These are phyloP conservation scores for Penicillium psychrofluorescens DNA, from an alignment of 495 filamentous ascomycete species.

Conservation along the genomic window DNA sequence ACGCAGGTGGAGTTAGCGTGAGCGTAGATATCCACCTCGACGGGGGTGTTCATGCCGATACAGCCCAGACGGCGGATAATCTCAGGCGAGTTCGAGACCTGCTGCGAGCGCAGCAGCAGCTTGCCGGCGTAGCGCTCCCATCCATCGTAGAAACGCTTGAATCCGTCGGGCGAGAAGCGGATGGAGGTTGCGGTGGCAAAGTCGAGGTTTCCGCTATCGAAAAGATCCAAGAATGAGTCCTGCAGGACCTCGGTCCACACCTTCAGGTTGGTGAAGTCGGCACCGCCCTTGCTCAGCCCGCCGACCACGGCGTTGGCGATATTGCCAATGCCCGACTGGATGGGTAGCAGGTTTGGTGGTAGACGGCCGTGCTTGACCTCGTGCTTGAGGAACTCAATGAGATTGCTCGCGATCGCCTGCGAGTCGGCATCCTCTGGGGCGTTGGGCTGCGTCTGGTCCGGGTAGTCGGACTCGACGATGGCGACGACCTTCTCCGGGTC, in stretches of 20 bases:
- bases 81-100: constrained; percentile 88
- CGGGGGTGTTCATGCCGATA: constrained; percentile 94
- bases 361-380: constrained; percentile 73
- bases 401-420: constrained; percentile 64
- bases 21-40: constrained; percentile 91
- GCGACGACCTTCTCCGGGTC: constrained; percentile 85
- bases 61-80: constrained; percentile 84
- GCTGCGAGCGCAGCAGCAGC: constrained; percentile 79
- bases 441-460: constrained; percentile 74
- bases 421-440: constrained; percentile 66
- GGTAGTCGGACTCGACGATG: constrained; percentile 77
- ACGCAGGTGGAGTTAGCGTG: constrained; percentile 90
- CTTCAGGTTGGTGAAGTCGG: constrained; percentile 79
- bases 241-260: constrained; percentile 95
- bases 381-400: constrained; percentile 83
- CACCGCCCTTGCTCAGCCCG: constrained; percentile 64
- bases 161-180: constrained; percentile 85
- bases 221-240: constrained; percentile 89
- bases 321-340: constrained; percentile 89
- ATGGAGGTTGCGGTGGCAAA: constrained; percentile 90
- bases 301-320: constrained; percentile 92
- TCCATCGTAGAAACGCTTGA: constrained; percentile 85
- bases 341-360: constrained; percentile 68
- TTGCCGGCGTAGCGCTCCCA: constrained; percentile 77
- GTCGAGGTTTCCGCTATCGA: constrained; percentile 83